Evolutionary conservation across 331 rosid genomes (phyloP).

Genomic region (Quercus tomentella): DNA sequence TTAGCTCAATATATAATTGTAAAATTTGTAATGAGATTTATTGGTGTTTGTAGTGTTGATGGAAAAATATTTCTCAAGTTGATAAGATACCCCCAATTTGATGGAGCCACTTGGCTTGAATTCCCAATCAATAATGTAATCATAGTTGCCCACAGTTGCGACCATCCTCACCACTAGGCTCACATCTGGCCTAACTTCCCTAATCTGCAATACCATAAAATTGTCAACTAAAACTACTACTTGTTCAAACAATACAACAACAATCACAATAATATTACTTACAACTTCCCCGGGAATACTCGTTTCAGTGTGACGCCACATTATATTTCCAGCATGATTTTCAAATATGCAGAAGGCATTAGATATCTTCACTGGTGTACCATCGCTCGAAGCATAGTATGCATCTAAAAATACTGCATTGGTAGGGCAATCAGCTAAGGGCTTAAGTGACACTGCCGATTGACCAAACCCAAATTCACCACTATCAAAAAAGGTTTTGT

Average conservation of each 20-base stretch:
- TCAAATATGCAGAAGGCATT: constrained; percentile 70
- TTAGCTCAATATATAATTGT: too few relatives aligned
- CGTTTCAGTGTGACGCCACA: constrained; percentile 39
- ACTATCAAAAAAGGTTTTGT: constrained; percentile 47
- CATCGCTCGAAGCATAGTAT: constrained; percentile 35
- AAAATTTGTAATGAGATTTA: too few relatives aligned
- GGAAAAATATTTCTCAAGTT: neutral
- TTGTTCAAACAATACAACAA: neutral
- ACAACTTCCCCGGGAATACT: constrained; percentile 14
- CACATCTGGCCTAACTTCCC: constrained; percentile 55
- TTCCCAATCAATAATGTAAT: constrained; percentile 92
- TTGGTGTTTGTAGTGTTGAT: too few relatives aligned
- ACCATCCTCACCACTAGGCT: constrained; percentile 83
- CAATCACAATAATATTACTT: neutral
- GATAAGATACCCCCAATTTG: constrained; percentile 64
- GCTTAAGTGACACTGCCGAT: constrained; percentile 39
- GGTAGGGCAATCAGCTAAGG: constrained; percentile 54
- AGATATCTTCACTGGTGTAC: constrained; percentile 26
- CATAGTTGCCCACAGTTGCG: constrained; percentile 86
- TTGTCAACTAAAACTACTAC: neutral
- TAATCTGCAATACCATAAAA: constrained; percentile 43
- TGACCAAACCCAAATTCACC: constrained; percentile 65
- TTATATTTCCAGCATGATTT: constrained; percentile 30
- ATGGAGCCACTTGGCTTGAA: constrained; percentile 66
- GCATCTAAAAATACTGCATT: constrained; percentile 56